A percentile compares a stretch with the other conserved stretches of the same genome.
phyloP scores from a whole-genome alignment of 495 filamentous ascomycete species.

The Trichocladium antarcticum region DNA sequence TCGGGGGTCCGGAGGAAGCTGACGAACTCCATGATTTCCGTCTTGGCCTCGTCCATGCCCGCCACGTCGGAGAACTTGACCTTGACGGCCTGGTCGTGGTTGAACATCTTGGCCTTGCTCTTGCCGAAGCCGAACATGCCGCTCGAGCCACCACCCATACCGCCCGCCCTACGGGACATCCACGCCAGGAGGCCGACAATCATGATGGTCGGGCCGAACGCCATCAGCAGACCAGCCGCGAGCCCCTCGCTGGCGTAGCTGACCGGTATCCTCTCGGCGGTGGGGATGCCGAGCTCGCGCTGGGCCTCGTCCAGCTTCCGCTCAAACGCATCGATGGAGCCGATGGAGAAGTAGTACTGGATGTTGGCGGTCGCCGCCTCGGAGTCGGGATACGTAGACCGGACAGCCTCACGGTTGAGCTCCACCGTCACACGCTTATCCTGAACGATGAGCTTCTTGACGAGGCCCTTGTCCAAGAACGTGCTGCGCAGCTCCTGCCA shows the following conservation, averaged over 20 bases:
- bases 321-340: conserved; percentile 89
- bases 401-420: conserved; percentile 69
- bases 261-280: conserved; percentile 77
- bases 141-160: conserved; percentile 49
- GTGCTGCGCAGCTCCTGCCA: conserved; percentile 92
- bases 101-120: conserved; percentile 91
- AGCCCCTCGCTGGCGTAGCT: conserved; percentile 70
- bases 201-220: conserved; percentile 78
- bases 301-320: conserved; percentile 77
- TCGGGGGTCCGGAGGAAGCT: conserved; percentile 87
- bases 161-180: conserved; percentile 51
- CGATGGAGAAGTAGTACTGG: conserved; percentile 90
- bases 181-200: conserved; percentile 70
- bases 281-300: conserved; percentile 71
- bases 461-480: conserved; percentile 90
- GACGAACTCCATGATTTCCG: conserved; percentile 98
- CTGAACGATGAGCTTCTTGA: conserved; percentile 81
- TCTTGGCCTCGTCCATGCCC: conserved; percentile 97
- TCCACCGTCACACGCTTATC: conserved; percentile 66
- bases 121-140: conserved; percentile 92
- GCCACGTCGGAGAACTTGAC: conserved; percentile 96
- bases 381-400: conserved; percentile 71
- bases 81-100: conserved; percentile 90
- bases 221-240: conserved; percentile 51
- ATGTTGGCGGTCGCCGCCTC: conserved; percentile 57